Conservation (phyloP, 2,329 filamentous ascomycete species). For the Diaporthe citri region DNA sequence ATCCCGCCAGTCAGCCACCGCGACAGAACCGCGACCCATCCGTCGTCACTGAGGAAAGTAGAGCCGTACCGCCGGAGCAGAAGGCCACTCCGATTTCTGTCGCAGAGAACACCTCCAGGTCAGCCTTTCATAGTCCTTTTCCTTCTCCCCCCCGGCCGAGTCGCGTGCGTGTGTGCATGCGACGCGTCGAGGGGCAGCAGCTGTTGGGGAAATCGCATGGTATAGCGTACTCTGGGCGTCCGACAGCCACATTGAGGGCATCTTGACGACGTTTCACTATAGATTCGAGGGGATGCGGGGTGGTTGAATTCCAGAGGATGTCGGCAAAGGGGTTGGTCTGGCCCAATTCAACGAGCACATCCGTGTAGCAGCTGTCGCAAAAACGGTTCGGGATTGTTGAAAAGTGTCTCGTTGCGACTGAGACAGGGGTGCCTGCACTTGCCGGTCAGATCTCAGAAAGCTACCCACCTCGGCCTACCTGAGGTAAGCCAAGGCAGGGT, state of each 20-base stretch:
- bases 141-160: neutral
- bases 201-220: slow-evolving; percentile 42
- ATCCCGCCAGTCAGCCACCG: slow-evolving; percentile 40
- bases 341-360: neutral
- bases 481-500: slow-evolving; percentile 15
- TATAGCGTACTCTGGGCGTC: slow-evolving; percentile 88
- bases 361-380: slow-evolving; percentile 6
- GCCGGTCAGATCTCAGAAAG: slow-evolving; percentile 21
- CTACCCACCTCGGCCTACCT: slow-evolving; percentile 8
- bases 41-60: slow-evolving; percentile 30
- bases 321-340: neutral
- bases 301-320: neutral
- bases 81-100: slow-evolving; percentile 97
- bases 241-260: slow-evolving; percentile 96
- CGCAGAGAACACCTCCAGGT: slow-evolving; percentile 44
- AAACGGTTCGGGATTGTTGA: slow-evolving; percentile 24
- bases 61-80: slow-evolving; percentile 90
- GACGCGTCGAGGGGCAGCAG: slow-evolving; percentile 12
- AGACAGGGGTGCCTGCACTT: slow-evolving; percentile 35
- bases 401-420: slow-evolving; percentile 38
- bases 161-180: slow-evolving; percentile 15
- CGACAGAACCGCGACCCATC: slow-evolving; percentile 40
- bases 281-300: neutral
- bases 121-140: slow-evolving; percentile 44
- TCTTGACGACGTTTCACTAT: slow-evolving; percentile 53